phyloP scores from a whole-genome alignment of 1,284 basidiomycete species.

The Rhodotorula sp. region DNA sequence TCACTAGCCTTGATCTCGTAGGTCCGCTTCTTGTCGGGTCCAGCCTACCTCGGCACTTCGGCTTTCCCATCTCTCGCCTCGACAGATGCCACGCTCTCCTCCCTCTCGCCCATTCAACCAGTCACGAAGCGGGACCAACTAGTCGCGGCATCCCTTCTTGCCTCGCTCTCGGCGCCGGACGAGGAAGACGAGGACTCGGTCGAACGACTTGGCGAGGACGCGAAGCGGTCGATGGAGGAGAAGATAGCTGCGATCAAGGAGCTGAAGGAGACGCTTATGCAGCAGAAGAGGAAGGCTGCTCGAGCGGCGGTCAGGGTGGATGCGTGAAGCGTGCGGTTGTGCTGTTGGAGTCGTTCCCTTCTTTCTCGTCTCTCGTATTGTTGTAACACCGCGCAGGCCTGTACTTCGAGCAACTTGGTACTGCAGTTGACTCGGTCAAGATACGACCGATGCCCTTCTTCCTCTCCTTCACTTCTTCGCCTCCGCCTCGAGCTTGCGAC shows the following conservation, averaged over 20 bases:
- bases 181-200: not conserved
- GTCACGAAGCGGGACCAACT: slow-evolving; percentile 28
- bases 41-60: slow-evolving; percentile 18
- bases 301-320: slow-evolving; percentile 18
- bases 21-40: slow-evolving; percentile 37
- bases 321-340: not conserved
- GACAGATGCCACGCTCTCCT: not conserved
- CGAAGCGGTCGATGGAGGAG: slow-evolving; percentile 2
- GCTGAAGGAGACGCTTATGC: slow-evolving; percentile 4
- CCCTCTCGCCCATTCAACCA: not conserved
- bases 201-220: not conserved
- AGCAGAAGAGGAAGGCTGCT: not conserved
- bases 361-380: not conserved
- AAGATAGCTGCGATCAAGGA: slow-evolving; percentile 18
- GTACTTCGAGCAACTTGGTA: not conserved
- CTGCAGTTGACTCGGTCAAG: not conserved
- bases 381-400: not conserved
- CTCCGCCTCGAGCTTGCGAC: slow-evolving; percentile 22
- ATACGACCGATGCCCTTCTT: not conserved
- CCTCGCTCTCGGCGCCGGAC: not conserved
- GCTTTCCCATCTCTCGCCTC: slow-evolving; percentile 22
- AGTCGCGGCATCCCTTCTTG: slow-evolving; percentile 29
- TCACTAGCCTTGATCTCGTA: not conserved
- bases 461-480: not conserved
- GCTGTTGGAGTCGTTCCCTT: not conserved